These are phyloP conservation scores for Cryoendolithus antarcticus DNA, from an alignment of 2,329 filamentous ascomycete genomes.

Conservation along the genomic window DNA sequence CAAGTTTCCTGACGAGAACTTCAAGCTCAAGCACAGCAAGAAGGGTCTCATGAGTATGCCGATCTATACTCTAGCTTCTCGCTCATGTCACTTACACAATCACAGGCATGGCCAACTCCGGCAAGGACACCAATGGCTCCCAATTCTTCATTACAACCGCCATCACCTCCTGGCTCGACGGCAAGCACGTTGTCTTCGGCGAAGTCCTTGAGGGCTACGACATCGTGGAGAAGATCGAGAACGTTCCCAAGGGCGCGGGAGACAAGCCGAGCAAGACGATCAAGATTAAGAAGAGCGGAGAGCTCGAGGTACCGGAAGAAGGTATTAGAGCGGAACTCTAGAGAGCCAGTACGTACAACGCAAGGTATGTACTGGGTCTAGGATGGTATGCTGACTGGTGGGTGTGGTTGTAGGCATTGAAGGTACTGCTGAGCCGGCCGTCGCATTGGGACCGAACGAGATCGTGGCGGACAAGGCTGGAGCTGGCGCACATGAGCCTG, in stretches of 20 bases:
- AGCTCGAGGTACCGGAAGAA: constrained; percentile 73
- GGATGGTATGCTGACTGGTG: constrained; percentile 7
- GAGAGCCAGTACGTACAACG: constrained; percentile 19
- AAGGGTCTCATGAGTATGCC: constrained; percentile 58
- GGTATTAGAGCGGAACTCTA: constrained; percentile 88
- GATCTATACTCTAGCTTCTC: background rate
- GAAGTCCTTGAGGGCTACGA: constrained; percentile 82
- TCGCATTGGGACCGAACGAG: constrained; percentile 23
- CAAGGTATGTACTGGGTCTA: constrained; percentile 5
- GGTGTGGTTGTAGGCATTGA: constrained; percentile 28
- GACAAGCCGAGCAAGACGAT: constrained; percentile 59
- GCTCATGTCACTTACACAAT: constrained; percentile 1
- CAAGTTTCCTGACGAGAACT: constrained; percentile 84
- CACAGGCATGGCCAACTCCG: constrained; percentile 68
- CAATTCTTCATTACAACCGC: constrained; percentile 88
- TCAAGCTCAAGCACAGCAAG: constrained; percentile 86
- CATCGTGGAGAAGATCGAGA: constrained; percentile 66
- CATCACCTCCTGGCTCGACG: constrained; percentile 70
- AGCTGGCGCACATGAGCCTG: constrained; percentile 4
- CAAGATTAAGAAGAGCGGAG: constrained; percentile 74
- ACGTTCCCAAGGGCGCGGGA: constrained; percentile 48
- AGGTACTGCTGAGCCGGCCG: constrained; percentile 30
- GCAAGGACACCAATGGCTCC: constrained; percentile 75
- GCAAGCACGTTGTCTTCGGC: constrained; percentile 75
- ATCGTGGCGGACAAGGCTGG: constrained; percentile 6